Percentiles rank a stretch among this genome's conserved stretches.
These are phyloP conservation scores for Sporothrix globosa DNA, from an alignment of 2,329 filamentous ascomycete genomes.

Conservation along the genomic window DNA sequence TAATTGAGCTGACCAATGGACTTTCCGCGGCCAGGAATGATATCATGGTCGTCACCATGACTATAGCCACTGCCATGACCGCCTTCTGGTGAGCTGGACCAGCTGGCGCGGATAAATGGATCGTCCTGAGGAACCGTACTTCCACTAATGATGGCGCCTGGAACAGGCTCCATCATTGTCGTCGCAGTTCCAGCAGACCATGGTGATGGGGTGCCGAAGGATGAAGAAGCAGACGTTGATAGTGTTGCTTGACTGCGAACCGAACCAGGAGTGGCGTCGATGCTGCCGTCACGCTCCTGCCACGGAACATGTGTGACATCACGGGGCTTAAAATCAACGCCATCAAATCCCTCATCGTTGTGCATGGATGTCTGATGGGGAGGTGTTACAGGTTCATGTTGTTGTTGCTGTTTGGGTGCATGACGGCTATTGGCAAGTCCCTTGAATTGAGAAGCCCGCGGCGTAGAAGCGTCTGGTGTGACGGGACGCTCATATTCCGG, in stretches of 20 bases:
- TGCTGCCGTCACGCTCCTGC: constrained; percentile 38
- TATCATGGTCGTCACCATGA: constrained; percentile 37
- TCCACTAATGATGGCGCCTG: constrained; percentile 30
- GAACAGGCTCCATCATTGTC: background rate
- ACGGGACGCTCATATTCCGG: background rate
- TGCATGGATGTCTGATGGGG: constrained; percentile 28
- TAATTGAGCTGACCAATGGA: constrained; percentile 37
- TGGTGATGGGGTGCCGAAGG: constrained; percentile 36
- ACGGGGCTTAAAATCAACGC: constrained; percentile 39
- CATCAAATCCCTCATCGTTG: constrained; percentile 29
- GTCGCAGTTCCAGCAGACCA: constrained; percentile 1
- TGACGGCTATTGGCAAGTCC: constrained; percentile 42
- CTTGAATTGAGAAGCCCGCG: constrained; percentile 25
- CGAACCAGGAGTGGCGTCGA: constrained; percentile 44
- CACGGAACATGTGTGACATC: constrained; percentile 44
- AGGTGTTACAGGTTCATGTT: constrained; percentile 33
- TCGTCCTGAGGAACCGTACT: constrained; percentile 38
- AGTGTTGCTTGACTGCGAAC: constrained; percentile 45
- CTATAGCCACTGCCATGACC: background rate
- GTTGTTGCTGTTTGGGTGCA: constrained; percentile 21
- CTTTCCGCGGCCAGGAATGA: constrained; percentile 12
- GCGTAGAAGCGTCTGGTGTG: constrained; percentile 3
- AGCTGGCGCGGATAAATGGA: constrained; percentile 43
- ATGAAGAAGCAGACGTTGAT: constrained; percentile 40
- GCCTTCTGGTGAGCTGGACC: constrained; percentile 36